Conservation (phyloP, 208 protist genomes). For the Entamoeba histolytica region DNA sequence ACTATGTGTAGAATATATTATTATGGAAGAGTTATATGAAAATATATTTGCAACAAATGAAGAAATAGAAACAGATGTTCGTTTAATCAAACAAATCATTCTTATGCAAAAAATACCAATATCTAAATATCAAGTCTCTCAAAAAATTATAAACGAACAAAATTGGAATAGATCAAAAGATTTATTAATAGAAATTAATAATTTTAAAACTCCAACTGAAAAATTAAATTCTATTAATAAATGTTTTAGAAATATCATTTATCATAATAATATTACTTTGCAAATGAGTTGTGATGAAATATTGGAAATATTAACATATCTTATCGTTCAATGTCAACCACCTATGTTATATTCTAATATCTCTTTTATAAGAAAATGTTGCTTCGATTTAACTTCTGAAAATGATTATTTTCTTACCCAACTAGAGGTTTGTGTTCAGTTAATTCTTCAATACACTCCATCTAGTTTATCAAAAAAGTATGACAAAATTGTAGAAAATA, state of each 20-base stretch:
- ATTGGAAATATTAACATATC: neutral
- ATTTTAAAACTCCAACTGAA: neutral
- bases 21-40: neutral
- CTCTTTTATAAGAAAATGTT: neutral
- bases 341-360: neutral
- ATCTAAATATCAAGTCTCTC: neutral
- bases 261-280: neutral
- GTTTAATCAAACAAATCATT: neutral
- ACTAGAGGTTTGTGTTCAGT: neutral
- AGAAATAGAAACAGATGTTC: neutral
- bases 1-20: neutral
- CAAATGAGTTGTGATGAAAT: neutral
- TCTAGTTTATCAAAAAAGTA: too few species aligned
- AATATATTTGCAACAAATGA: neutral
- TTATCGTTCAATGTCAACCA: neutral
- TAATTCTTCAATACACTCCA: neutral
- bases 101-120: neutral
- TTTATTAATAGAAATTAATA: neutral
- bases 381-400: neutral
- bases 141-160: neutral
- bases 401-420: neutral
- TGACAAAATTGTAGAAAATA: neutral
- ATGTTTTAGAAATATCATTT: neutral
- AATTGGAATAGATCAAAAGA: neutral
- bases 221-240: neutral